These are phyloP conservation scores for Aspergillus udagawae DNA, from an alignment of 2,329 filamentous ascomycete species.

Conservation along the genomic window DNA sequence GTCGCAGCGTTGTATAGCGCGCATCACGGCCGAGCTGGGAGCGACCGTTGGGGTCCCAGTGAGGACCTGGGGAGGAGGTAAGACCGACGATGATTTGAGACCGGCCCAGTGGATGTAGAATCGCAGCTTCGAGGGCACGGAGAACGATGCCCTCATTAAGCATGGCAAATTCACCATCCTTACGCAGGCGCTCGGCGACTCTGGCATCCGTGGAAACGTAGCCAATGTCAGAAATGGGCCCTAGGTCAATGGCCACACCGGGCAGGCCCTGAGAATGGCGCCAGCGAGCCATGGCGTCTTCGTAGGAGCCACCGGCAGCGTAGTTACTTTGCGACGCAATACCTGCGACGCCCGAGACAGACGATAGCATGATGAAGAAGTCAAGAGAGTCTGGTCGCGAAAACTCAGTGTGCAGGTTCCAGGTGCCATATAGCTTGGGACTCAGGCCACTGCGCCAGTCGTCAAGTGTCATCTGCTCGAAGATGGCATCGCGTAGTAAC, in stretches of 20 bases:
- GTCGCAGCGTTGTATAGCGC: too few relatives aligned
- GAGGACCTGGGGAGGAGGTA: too few relatives aligned
- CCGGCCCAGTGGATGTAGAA: too few relatives aligned
- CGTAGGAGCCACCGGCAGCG: constrained; percentile 47
- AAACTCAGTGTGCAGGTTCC: constrained; percentile 11
- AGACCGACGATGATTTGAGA: too few relatives aligned
- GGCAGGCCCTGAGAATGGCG: constrained; percentile 18
- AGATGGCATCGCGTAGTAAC: constrained; percentile 14
- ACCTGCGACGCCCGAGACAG: constrained; percentile 54
- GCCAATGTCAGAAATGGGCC: constrained; percentile 30
- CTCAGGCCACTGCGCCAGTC: constrained; percentile 3
- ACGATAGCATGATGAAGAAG: constrained; percentile 53
- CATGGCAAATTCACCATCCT: too few relatives aligned
- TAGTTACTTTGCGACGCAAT: constrained; percentile 58
- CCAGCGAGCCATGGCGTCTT: constrained; percentile 17
- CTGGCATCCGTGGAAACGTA: constrained; percentile 14
- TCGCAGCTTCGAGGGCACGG: too few relatives aligned
- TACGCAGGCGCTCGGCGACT: too few relatives aligned
- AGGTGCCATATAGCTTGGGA: constrained; percentile 12
- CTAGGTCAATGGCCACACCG: constrained; percentile 23
- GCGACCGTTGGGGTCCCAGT: too few relatives aligned
- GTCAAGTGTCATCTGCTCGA: constrained; percentile 12
- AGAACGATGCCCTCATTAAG: too few relatives aligned
- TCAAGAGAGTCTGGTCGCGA: constrained; percentile 19
- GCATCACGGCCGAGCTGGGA: too few relatives aligned